Percentiles rank a stretch among this genome's conserved stretches.
Conservation (phyloP, 2,329 filamentous ascomycete species). For the Penicillium sp. region DNA sequence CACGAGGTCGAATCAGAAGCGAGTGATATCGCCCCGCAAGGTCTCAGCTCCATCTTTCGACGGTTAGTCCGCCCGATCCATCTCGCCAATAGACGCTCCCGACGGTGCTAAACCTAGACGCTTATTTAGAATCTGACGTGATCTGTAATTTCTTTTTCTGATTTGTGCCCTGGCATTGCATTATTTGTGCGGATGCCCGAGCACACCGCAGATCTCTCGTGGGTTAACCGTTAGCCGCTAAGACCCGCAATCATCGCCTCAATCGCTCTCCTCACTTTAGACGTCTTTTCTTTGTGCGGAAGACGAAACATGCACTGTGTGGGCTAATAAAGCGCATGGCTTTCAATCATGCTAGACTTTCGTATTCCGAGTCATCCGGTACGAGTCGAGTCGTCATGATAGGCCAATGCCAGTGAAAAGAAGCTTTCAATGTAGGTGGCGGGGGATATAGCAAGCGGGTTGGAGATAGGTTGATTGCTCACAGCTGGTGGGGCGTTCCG, state of each 20-base stretch:
- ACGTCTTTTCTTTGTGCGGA: not conserved
- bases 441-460: constrained; percentile 14
- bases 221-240: not conserved
- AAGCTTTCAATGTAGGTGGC: not conserved
- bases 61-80: constrained; percentile 13
- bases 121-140: not conserved
- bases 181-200: not conserved
- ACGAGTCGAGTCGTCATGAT: not conserved
- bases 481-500: constrained; percentile 14
- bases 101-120: not conserved
- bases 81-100: constrained; percentile 14
- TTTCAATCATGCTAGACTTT: not conserved
- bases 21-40: constrained; percentile 1
- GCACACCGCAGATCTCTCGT: not conserved
- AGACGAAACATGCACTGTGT: not conserved
- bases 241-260: constrained; percentile 5
- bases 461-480: constrained; percentile 11
- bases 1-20: constrained; percentile 2
- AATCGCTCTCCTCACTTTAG: not conserved
- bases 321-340: not conserved
- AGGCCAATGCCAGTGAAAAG: not conserved
- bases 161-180: not conserved
- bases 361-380: not conserved
- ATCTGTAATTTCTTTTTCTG: not conserved
- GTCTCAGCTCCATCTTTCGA: constrained; percentile 9